phyloP scores from a whole-genome alignment of 2,329 filamentous ascomycete genomes.

The Penicillium vulpinum region DNA sequence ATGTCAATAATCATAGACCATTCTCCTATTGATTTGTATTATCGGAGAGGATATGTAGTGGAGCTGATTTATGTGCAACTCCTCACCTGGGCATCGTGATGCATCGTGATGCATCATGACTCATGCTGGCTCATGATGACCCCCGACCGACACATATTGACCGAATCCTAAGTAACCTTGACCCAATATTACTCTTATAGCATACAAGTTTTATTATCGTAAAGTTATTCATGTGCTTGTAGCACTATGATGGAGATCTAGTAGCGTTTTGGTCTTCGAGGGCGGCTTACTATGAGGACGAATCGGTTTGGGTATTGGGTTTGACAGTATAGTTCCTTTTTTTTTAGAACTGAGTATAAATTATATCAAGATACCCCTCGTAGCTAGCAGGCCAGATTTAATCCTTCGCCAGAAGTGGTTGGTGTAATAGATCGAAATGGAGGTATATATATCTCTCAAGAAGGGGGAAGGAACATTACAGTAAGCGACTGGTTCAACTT shows the following conservation, averaged over 20 bases:
- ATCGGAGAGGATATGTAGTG: too few species aligned
- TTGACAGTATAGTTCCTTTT: neutral
- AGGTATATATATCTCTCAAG: neutral
- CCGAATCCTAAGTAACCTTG: neutral
- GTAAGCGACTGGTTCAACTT: neutral
- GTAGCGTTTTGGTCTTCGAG: neutral
- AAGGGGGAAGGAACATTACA: rapidly evolving
- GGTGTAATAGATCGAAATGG: neutral
- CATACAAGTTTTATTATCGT: neutral
- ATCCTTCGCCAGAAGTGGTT: neutral
- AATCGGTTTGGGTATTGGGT: neutral
- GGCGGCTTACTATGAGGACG: neutral
- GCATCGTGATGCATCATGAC: neutral
- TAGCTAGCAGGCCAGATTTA: neutral
- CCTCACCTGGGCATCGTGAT: too few species aligned
- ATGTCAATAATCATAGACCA: too few species aligned
- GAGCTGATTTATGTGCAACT: too few species aligned
- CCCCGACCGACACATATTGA: neutral
- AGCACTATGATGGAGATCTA: neutral
- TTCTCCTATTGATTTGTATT: too few species aligned
- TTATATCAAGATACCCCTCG: neutral
- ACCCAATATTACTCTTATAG: neutral
- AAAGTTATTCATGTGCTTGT: neutral
- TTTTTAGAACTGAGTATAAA: neutral
- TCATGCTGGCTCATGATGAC: neutral